Percentiles rank a stretch among this genome's conserved stretches.
Evolutionary conservation across 2,329 filamentous ascomycete genomes (phyloP).

Genomic region (Aureobasidium pullulans): DNA sequence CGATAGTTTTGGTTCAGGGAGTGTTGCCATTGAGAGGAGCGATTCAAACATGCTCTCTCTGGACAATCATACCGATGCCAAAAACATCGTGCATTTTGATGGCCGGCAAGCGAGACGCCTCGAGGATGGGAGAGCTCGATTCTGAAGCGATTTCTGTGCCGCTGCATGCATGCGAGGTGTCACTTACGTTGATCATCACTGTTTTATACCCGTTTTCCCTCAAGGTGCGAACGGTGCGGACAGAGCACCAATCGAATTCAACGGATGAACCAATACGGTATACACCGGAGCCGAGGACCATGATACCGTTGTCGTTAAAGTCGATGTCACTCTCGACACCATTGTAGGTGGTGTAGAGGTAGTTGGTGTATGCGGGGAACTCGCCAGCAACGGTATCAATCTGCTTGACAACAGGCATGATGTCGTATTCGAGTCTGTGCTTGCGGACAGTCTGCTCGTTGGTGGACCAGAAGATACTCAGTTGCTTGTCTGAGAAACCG

Average conservation of each 20-base stretch:
- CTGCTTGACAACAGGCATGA: slow-evolving; percentile 89
- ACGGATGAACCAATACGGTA: slow-evolving; percentile 93
- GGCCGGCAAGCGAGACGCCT: too few species aligned
- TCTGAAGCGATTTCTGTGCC: too few species aligned
- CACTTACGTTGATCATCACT: slow-evolving; percentile 71
- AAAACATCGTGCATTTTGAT: too few species aligned
- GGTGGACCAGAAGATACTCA: slow-evolving; percentile 89
- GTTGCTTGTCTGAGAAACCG: slow-evolving; percentile 87
- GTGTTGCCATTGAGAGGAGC: too few species aligned
- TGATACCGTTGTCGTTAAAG: slow-evolving; percentile 86
- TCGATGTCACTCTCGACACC: slow-evolving; percentile 73
- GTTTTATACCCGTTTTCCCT: slow-evolving; percentile 82
- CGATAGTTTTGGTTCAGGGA: too few species aligned
- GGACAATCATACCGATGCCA: too few species aligned
- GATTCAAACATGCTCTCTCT: too few species aligned
- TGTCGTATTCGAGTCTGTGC: slow-evolving; percentile 74
- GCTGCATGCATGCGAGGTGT: too few species aligned
- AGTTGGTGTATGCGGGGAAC: slow-evolving; percentile 78
- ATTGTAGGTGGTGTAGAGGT: slow-evolving; percentile 94
- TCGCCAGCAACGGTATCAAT: slow-evolving; percentile 98
- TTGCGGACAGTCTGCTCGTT: slow-evolving; percentile 87
- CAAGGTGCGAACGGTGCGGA: slow-evolving; percentile 84
- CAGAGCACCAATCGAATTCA: slow-evolving; percentile 98
- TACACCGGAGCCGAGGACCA: slow-evolving; percentile 93
- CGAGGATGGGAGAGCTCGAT: too few species aligned